Base-by-base conservation (phyloP, 2,329 filamentous ascomycete species). In the Fusarium sulawesiense region DNA sequence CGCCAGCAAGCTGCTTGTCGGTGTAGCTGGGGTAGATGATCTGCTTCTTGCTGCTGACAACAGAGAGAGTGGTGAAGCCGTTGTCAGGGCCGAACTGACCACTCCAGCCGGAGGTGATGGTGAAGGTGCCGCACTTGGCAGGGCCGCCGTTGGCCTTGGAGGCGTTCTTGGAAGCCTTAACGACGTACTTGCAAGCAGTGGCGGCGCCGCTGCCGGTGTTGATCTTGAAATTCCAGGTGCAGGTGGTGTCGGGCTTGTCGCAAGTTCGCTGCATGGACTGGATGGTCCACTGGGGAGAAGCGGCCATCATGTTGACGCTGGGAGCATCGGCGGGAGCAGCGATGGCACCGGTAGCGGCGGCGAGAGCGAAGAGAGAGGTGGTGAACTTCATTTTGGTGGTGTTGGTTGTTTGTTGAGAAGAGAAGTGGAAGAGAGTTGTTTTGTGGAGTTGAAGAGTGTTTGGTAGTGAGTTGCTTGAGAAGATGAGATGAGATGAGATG, bases 1-100 rank as follows among this genome's bases (percentile, higher is more conserved):
- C 84, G 45, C 68, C 75, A 58, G 66, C 76, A 11, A 88, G 76
- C 77, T 86, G 80, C 50, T 78, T 79, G 71, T 88, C 86, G 70
- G 81, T 84, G 75, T 87, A 88, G 42, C 82, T 79, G 27, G 86
- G 85, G 77, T 79, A 88, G 62, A 81, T 75, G 59, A 88, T 87
- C 60, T 81, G 77, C 60, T 76, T 78, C 66, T 78, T 74, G 63
- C 65, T 68, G 70, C 80, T 77, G 76, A 83, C 80, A 58, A 88
- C 81, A 47, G 83, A 79, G 23, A 88, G 76, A 41, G 83, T 86
- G 23, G 85, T 87, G 80, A 87, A 88, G 70, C 85, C 86, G 29
- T 84, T 80, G 64, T 74, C 80, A 18, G 78, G 51, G 47, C 85
- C 86, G 70, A 88, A 88, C 73, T 87, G 83, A 70, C 81, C 85